Evolutionary conservation across 305 asterid species (phyloP), one percentile per base, ranked within the genome.

Genomic region (Striga hermonthica): DNA sequence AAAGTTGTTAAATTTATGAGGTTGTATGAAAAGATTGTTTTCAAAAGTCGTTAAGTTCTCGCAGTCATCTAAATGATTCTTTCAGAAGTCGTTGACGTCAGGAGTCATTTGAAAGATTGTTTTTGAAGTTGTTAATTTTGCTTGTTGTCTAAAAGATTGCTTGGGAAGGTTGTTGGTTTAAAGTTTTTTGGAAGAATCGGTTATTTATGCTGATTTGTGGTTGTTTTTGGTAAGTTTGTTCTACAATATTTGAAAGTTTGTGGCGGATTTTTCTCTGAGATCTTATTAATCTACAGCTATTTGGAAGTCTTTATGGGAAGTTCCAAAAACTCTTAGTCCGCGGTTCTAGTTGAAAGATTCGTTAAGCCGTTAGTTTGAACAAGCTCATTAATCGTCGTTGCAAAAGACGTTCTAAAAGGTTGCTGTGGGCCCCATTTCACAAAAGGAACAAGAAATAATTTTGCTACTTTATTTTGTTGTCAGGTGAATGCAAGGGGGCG

Each of bases 401-500:
- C 31, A 22, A 22, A 22, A 22, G 31, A 22, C 31, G 31, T 22
- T 22, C 31, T 22, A 22, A 22, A 36, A 48, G 48, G 53, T 67
- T 31, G 38, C 67, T 13, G 44, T 39, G 3, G 6, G 60, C 50
- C 68, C 52, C 62, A 52, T 62, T 38, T 67, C 54, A 35, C 63
- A 28, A 49, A 58, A 62, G 49, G 59, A 59, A 45, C 48, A 13
- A 43, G 59, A 7, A 13, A 65, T 39, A 31, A 58, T 58, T 57
- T 13, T 37, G 49, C 58, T 9, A 60, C 49, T 39, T 71, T 41
- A 8, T 64, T 72, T 71, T 39, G 65, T 77, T 45, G 59, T 57
- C 83, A 83, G 88, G 80, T 77, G 61, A 67, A 65, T 72, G 74
- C 67, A 49, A 80, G 76, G 55, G 80, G 77, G 13, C n/a, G 45